These are phyloP conservation scores for Thelonectria discophora DNA, from an alignment of 2,329 filamentous ascomycete genomes.

Conservation along the genomic window DNA sequence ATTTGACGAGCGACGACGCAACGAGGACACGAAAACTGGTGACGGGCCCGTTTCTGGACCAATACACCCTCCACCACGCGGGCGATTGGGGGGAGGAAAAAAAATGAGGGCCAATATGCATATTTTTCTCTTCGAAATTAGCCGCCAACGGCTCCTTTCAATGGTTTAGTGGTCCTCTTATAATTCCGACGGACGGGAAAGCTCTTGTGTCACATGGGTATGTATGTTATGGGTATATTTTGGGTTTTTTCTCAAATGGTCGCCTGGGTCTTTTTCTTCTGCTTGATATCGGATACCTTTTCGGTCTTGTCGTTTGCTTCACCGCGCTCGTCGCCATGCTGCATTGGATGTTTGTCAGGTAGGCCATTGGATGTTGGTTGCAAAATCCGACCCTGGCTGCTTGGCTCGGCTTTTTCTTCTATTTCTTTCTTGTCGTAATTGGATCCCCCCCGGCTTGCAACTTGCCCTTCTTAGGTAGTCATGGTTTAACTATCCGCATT, in stretches of 20 bases:
- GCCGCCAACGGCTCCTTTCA: too few relatives aligned
- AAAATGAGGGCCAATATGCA: slow-evolving; percentile 2
- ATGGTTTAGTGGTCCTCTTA: background rate
- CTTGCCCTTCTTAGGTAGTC: background rate
- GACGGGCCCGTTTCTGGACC: slow-evolving; percentile 1
- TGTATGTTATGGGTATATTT: background rate
- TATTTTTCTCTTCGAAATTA: slow-evolving; percentile 3
- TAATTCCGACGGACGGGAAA: background rate
- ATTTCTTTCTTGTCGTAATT: background rate
- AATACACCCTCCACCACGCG: background rate
- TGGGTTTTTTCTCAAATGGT: background rate
- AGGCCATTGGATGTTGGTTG: background rate
- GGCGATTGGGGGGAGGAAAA: slow-evolving; percentile 15
- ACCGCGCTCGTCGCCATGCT: background rate
- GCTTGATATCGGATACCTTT: background rate
- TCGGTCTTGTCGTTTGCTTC: background rate
- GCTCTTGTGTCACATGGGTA: background rate
- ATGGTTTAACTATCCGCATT: too few relatives aligned
- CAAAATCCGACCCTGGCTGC: background rate
- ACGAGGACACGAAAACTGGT: slow-evolving; percentile 24
- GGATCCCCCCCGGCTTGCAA: background rate
- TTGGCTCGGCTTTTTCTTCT: background rate
- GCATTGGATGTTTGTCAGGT: background rate
- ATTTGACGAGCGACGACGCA: slow-evolving; percentile 28
- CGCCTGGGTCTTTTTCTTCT: background rate